Percentiles rank a stretch among this genome's conserved stretches.
phyloP scores from a whole-genome alignment of 352 stramenopile species.

The Plasmopara halstedii region DNA sequence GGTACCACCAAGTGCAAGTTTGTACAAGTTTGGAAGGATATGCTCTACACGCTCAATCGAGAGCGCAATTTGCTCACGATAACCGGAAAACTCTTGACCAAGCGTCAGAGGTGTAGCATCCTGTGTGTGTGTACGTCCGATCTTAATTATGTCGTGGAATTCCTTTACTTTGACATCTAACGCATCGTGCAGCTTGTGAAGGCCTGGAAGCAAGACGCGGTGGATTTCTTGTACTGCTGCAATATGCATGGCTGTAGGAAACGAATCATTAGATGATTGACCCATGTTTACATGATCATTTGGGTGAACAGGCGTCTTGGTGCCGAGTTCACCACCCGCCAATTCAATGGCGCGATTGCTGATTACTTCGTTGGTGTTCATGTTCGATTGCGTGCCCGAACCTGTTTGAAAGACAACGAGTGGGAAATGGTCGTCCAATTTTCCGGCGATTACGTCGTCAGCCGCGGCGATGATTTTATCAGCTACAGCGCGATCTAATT shows the following conservation, averaged over 20 bases:
- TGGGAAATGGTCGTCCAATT: slow-evolving; percentile 94
- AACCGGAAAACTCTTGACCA: slow-evolving; percentile 96
- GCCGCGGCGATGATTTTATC: slow-evolving; percentile 89
- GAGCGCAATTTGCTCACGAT: slow-evolving; percentile 89
- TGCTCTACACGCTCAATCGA: slow-evolving; percentile 82
- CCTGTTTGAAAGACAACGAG: slow-evolving; percentile 77
- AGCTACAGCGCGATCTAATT: slow-evolving; percentile 69
- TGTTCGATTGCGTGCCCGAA: slow-evolving; percentile 70
- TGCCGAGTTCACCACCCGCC: slow-evolving; percentile 36
- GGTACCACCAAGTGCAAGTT: slow-evolving; percentile 92
- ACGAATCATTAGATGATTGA: slow-evolving; percentile 95
- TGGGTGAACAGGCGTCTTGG: slow-evolving; percentile 79
- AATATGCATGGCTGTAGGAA: slow-evolving; percentile 97
- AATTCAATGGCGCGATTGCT: slow-evolving; percentile 64
- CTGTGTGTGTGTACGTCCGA: slow-evolving; percentile 93
- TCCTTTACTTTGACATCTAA: slow-evolving; percentile 86
- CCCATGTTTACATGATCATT: slow-evolving; percentile 98
- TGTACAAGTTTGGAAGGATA: slow-evolving; percentile 82
- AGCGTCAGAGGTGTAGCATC: slow-evolving; percentile 96
- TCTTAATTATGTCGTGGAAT: slow-evolving; percentile 96
- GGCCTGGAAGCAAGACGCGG: slow-evolving; percentile 55
- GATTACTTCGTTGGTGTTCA: slow-evolving; percentile 77
- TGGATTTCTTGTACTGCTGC: slow-evolving; percentile 84
- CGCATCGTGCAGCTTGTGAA: slow-evolving; percentile 75
- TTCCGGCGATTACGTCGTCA: slow-evolving; percentile 88